Evolutionary conservation across 164 flowering plant genomes (phyloP), one percentile per base, ranked within the genome.

Genomic region (Piper longum): DNA sequence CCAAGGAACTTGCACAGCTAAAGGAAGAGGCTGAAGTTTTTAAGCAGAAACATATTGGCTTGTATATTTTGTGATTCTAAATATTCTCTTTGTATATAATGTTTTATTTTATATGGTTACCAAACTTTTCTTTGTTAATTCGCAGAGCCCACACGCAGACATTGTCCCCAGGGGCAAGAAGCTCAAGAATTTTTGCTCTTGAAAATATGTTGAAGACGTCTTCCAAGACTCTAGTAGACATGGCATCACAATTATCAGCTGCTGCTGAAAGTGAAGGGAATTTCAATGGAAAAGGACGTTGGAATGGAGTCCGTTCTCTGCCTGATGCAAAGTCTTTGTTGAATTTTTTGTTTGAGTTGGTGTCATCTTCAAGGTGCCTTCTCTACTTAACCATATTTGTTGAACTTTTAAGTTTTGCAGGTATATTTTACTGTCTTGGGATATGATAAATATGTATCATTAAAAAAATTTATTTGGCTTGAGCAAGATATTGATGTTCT

Each of bases 91-190:
- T 41, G 16, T 57, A 13, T 41, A 16, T 4, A 42, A 16, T 54
- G 12, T 51, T 17, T 48, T 18, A 26, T 26, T 26, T 26, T 26
- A 26, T 39, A 40, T 60, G 39, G 16, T 48, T 48, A 9, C 61
- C 12, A 57, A 16, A 18, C n/a, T 60, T 9, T 42, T 41, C 8
- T 16, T 40, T 39, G 16, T 60, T 14, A 3, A 14, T 60, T 16
- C 42, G 75, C 83, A 87, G 97, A 51, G 70, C 70, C 64, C 65
- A 67, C 63, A 70, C 85, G 26, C 76, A 79, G 57, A 61, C 79
- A 58, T 73, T 95, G 93, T 95, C 99, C 58, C 97, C 99, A 65
- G 96, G 99, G 70, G 99, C 99, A 19, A 83, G 97, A 79, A 95
- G 83, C 64, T 95, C 99, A 7, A 86, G 99, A 67, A 82, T 95